Base-by-base conservation (phyloP, 2,329 filamentous ascomycete genomes). In the Colletotrichum karsti region DNA sequence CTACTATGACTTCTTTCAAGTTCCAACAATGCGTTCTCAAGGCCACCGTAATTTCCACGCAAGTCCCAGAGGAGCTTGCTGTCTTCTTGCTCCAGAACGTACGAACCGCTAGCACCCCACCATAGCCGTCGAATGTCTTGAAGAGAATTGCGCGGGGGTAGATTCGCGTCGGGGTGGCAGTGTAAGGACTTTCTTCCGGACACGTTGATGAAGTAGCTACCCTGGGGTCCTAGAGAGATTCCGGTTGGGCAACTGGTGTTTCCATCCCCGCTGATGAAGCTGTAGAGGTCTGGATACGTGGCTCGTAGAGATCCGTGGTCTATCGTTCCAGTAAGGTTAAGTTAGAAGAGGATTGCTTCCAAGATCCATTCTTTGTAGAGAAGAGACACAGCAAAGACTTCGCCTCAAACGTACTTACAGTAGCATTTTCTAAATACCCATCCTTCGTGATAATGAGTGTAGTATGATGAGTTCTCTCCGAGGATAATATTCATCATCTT, bases 371-470 rank as follows among this genome's bases (percentile, higher is more conserved):
- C 13, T n/a, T 24, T 30, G n/a, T 13, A 24, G 28, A 15, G 46
- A 9, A 30, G 24, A 50, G 9, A 7, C 22, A 30, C 22, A 50
- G 46, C 24, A n/a, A 18, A 24, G 7, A 28, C 39, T 6, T 6
- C 12, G 5, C 18, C 33, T 54, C 5, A 35, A 41, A 20, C 7
- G 10, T 15, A 55, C 51, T 41, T 26, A 55, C 51, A 55, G 35
- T 41, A 55, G 51, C 51, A 55, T 42, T 55, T 55, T 55, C 51
- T 55, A 18, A 55, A 55, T 28, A 55, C 51, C 51, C 51, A 24
- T 41, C 51, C 51, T 55, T 55, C 33, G 13, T 55, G 51, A 20
- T 55, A 55, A 55, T 55, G 51, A 22, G 51, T 28, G 35, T 55
- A 55, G 35, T 55, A 55, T 28, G 51, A 55, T 42, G 51, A 55